These are phyloP conservation scores for Aechmea fasciata DNA, from an alignment of 176 grass and related monocot species.

Conservation along the genomic window DNA sequence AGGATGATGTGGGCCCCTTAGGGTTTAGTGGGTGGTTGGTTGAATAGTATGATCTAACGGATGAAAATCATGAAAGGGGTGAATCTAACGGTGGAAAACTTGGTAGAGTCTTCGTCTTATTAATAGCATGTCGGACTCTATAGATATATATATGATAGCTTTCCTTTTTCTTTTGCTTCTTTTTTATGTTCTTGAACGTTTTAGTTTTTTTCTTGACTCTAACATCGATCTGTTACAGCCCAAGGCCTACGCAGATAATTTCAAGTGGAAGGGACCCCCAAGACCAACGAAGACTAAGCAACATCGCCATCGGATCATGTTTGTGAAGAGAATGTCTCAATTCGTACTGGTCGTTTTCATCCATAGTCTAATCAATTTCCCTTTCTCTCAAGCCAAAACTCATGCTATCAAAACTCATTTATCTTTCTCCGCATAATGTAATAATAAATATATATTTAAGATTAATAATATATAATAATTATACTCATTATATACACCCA, in stretches of 20 bases:
- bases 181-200: not conserved
- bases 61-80: no score
- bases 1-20: no score
- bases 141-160: no score
- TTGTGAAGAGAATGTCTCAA: not conserved
- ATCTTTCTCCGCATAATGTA: not conserved
- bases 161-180: not conserved
- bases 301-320: not conserved
- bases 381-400: not conserved
- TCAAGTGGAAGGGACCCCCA: slow-evolving; percentile 89
- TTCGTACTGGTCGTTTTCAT: not conserved
- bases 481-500: no score
- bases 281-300: slow-evolving; percentile 26
- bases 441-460: not conserved
- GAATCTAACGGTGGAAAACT: no score
- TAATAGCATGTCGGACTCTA: no score
- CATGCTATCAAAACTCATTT: not conserved
- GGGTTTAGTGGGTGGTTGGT: no score
- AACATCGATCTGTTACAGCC: slow-evolving; percentile 33
- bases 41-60: no score
- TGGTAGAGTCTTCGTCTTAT: no score
- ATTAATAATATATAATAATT: no score
- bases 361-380: not conserved
- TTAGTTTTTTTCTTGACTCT: not conserved
- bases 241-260: slow-evolving; percentile 89